Base-by-base conservation (phyloP, 1,284 basidiomycete species). In the Ceratobasidium sp. region DNA sequence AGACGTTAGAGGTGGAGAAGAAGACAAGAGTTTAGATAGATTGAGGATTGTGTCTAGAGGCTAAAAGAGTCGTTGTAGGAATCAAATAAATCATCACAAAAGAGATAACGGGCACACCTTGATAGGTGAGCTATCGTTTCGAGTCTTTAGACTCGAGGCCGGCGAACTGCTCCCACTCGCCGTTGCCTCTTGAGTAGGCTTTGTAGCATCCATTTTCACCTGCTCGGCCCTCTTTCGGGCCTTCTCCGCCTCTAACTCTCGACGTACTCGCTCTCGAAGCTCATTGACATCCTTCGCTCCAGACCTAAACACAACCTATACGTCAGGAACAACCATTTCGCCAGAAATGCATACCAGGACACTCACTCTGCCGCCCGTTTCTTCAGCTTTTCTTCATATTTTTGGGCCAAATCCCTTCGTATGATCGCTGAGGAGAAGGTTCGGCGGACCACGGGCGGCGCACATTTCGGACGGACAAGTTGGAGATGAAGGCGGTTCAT, bases 41-140 rank as follows among this genome's bases (percentile, higher is more conserved):
- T 96, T 94, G 76, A 97, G 82, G 72, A 97, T 91, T 9, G 86
- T 88, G 21, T 88, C 86, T 16, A 97, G 84, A 18, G 94, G 90
- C 95, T 97, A 76, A 18, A 5, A 28, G 45, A 41, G 32, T 8
- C 4, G 12, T 3, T 71, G 64, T 59, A 70, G 60, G 55, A 45
- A 28, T 48, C 32, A 5, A 21, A 23, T 16, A 32, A n/a, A 4
- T 48, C 14, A 18, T 34, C 21, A 30, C 2, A 72, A 53, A 16
- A 41, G 64, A 30, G 65, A 28, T 34, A 73, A 36, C 45, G 67
- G 50, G 78, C 82, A 52, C 76, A 87, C 90, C 83, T 89, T 91
- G 60, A 92, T 82, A 8, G 90, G 91, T 21, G 89, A 88, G 74
- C 86, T 86, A 76, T 92, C 91, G 76, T 85, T 89, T 50, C 90